A percentile compares a stretch with the other conserved stretches of the same genome.
These are phyloP conservation scores for Coriolopsis trogii DNA, from an alignment of 1,284 basidiomycete species.

Conservation along the genomic window DNA sequence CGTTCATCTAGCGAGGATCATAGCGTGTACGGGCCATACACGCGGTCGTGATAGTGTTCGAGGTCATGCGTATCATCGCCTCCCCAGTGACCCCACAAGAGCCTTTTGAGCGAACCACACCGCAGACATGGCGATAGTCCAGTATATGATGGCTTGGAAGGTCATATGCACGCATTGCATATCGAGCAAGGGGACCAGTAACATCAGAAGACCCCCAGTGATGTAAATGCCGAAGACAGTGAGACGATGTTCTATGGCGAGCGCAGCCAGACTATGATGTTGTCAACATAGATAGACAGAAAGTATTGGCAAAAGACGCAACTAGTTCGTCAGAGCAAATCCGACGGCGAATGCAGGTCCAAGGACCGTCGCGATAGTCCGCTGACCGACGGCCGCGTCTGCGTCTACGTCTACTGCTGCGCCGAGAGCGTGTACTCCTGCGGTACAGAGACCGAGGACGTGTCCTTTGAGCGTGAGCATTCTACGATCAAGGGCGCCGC, in stretches of 20 bases:
- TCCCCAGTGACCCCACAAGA: no score
- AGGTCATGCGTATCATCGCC: no score
- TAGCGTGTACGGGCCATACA: no score
- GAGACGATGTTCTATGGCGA: conserved; percentile 7
- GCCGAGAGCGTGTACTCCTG: conserved; percentile 18
- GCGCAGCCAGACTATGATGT: conserved; percentile 9
- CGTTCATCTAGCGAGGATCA: no score
- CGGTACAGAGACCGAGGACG: conserved; percentile 15
- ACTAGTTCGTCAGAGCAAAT: conserved; percentile 15
- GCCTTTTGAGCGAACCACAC: conserved; percentile 15
- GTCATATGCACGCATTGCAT: conserved; percentile 1
- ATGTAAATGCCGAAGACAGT: conserved; percentile 19
- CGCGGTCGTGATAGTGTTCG: no score
- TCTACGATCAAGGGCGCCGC: conserved; percentile 1
- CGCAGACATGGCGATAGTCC: conserved; percentile 16
- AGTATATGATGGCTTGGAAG: conserved; percentile 11
- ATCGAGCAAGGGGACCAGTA: conserved; percentile 1
- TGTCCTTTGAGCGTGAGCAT: conserved; percentile 5
- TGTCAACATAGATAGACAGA: not conserved
- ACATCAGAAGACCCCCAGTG: conserved; percentile 6
- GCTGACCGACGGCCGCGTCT: conserved; percentile 13
- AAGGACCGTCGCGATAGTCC: conserved; percentile 17
- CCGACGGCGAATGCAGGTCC: conserved; percentile 1
- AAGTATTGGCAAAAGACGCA: not conserved
- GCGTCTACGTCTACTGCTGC: conserved; percentile 12